phyloP scores from a whole-genome alignment of 371 early-diverging fungal genomes.

The Dentiscutata heterogama region DNA sequence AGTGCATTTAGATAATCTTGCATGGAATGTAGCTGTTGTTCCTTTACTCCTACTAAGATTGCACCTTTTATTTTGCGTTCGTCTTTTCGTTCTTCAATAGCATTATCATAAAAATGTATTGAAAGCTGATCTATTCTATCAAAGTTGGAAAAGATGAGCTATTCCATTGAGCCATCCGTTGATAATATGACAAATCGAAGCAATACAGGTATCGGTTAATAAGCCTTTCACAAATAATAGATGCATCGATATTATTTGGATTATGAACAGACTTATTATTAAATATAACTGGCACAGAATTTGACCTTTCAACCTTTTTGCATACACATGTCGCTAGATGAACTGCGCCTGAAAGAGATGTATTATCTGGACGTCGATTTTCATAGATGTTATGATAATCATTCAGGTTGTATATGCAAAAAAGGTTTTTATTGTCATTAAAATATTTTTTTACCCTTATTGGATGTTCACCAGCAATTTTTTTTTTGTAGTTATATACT shows the following conservation, averaged over 20 bases:
- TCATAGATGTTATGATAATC: background rate
- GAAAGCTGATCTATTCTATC: conserved; percentile 6
- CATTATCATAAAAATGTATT: background rate
- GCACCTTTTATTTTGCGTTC: no score
- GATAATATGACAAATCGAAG: background rate
- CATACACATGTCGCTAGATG: background rate
- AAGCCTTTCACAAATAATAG: conserved; percentile 2
- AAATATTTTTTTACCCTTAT: conserved; percentile 17
- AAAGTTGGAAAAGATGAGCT: background rate
- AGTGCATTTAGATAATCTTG: conserved; percentile 3
- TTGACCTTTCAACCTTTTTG: background rate
- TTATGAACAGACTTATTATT: conserved; percentile 6
- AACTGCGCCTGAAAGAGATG: background rate
- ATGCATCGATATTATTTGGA: conserved; percentile 1
- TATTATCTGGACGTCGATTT: background rate
- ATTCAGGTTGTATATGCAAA: conserved; percentile 2
- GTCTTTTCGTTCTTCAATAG: background rate
- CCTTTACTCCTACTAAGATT: no score
- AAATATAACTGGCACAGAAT: background rate
- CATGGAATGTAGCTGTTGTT: background rate
- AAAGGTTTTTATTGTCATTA: background rate
- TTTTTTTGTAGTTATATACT: conserved; percentile 16
- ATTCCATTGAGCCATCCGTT: background rate
- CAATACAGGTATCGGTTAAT: background rate
- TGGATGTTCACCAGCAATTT: background rate